phyloP scores from a whole-genome alignment of 345 rosid species.

The Euphorbia pulcherrima region DNA sequence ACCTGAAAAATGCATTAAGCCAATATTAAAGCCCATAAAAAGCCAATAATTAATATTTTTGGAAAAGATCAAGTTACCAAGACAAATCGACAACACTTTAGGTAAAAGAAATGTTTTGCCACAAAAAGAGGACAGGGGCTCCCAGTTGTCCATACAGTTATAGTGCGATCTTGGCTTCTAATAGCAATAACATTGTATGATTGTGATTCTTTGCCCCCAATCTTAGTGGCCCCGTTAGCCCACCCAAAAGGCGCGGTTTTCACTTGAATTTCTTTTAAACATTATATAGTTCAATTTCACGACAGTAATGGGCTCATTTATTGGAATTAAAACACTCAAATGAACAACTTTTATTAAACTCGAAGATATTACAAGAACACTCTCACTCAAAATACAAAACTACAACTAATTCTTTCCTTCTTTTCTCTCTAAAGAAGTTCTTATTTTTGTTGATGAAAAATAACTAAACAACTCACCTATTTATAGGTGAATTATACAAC shows the following conservation, averaged over 20 bases:
- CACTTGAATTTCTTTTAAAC: conserved; percentile 59
- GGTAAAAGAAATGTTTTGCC: conserved; percentile 92
- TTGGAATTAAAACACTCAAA: too few species aligned
- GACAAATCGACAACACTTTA: conserved; percentile 99
- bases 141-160: conserved; percentile 99
- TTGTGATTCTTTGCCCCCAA: conserved; percentile 75
- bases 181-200: conserved; percentile 94
- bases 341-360: too few species aligned
- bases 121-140: conserved; percentile 96
- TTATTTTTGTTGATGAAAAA: too few species aligned
- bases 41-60: conserved; percentile 2
- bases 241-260: conserved; percentile 60
- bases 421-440: too few species aligned
- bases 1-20: too few species aligned
- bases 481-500: too few species aligned
- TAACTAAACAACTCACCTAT: too few species aligned
- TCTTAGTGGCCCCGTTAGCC: conserved; percentile 80
- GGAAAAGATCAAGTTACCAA: conserved; percentile 49
- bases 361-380: too few species aligned
- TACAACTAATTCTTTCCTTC: too few species aligned
- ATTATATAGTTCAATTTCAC: conserved; percentile 96
- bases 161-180: conserved; percentile 98
- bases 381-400: too few species aligned
- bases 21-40: conserved; percentile 1
- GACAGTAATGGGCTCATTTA: conserved; percentile 92